phyloP scores from a whole-genome alignment of 345 rosid genomes.

The Acer saccharum region DNA sequence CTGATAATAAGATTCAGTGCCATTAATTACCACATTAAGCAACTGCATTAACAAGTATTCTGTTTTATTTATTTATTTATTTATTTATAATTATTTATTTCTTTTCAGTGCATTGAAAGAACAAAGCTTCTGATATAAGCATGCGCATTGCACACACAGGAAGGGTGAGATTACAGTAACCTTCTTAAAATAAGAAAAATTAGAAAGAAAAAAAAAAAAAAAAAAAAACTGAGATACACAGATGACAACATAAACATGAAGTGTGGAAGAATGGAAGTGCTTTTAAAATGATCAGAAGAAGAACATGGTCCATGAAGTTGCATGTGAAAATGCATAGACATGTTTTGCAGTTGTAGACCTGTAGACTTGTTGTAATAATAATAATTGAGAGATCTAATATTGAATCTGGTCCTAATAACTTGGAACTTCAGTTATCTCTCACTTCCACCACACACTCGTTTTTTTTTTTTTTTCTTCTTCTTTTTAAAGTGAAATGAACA shows the following conservation, averaged over 20 bases:
- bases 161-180: slow-evolving; percentile 1
- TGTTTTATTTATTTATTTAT: neutral
- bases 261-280: neutral
- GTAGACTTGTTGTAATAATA: neutral
- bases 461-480: too few species aligned
- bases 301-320: slow-evolving; percentile 3
- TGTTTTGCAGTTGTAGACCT: neutral
- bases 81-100: neutral
- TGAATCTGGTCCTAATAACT: slow-evolving; percentile 19
- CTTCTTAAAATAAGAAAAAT: neutral
- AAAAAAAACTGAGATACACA: neutral
- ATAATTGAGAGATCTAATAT: slow-evolving; percentile 17
- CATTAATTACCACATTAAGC: slow-evolving; percentile 5
- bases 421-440: slow-evolving; percentile 19
- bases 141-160: neutral
- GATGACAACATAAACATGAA: too few species aligned
- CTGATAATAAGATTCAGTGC: slow-evolving; percentile 10
- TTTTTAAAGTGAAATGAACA: neutral
- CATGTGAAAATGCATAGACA: slow-evolving; percentile 28
- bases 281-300: slow-evolving; percentile 10
- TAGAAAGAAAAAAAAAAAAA: neutral
- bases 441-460: neutral
- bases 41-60: slow-evolving; percentile 7
- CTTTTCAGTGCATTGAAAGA: neutral
- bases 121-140: slow-evolving; percentile 15